Conservation (phyloP, 2,329 filamentous ascomycete genomes). For the Paraconiothyrium sp. region DNA sequence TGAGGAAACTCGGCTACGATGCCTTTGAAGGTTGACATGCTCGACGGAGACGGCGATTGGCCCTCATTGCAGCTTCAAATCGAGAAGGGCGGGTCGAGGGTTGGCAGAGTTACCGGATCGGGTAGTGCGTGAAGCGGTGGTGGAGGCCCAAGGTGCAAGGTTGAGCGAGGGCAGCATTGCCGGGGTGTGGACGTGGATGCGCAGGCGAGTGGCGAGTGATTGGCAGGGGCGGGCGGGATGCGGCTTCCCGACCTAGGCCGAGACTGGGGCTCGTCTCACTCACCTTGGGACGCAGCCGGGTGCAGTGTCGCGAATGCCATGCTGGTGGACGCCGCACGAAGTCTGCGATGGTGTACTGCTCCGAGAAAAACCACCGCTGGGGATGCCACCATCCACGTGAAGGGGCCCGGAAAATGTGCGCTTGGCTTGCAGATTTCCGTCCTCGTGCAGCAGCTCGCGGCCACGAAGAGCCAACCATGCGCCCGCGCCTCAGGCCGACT, state of each 20-base stretch:
- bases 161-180: neutral
- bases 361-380: neutral
- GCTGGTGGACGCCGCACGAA: neutral
- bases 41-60: neutral
- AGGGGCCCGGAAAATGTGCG: slow-evolving; percentile 6
- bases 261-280: neutral
- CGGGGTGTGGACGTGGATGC: neutral
- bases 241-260: slow-evolving; percentile 7
- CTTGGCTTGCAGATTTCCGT: slow-evolving; percentile 12
- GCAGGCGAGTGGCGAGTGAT: slow-evolving; percentile 12
- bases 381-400: neutral
- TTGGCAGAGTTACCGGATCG: slow-evolving; percentile 7
- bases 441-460: slow-evolving; percentile 12
- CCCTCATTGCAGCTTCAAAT: neutral
- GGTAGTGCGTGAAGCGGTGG: slow-evolving; percentile 15
- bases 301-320: slow-evolving; percentile 9
- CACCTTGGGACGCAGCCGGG: neutral
- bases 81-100: too few relatives aligned
- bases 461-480: slow-evolving; percentile 5
- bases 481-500: slow-evolving; percentile 4
- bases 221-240: slow-evolving; percentile 15
- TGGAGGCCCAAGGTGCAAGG: slow-evolving; percentile 6
- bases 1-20: slow-evolving; percentile 74
- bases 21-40: slow-evolving; percentile 50
- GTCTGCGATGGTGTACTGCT: too few relatives aligned